phyloP scores from a whole-genome alignment of 2,329 filamentous ascomycete genomes.

The Diplocarpon mali region DNA sequence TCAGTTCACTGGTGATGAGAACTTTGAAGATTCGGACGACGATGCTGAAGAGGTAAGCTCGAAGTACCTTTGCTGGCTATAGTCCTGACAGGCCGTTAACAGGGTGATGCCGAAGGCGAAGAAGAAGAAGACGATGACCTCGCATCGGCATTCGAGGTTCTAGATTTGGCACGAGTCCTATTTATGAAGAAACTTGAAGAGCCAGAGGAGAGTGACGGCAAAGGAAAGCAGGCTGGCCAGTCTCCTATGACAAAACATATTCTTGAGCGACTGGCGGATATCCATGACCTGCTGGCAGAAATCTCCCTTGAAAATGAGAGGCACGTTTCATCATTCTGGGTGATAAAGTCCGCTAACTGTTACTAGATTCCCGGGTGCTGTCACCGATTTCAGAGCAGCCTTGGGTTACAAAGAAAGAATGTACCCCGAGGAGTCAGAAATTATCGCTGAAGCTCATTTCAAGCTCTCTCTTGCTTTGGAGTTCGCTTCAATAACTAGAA shows the following conservation, averaged over 20 bases:
- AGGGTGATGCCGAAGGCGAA: conserved; percentile 33
- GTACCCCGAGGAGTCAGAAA: conserved; percentile 68
- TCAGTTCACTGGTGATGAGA: conserved; percentile 88
- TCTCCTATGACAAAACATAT: conserved; percentile 42
- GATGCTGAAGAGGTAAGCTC: conserved; percentile 47
- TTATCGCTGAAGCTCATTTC: conserved; percentile 90
- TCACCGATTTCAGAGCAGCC: conserved; percentile 68
- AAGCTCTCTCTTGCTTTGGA: conserved; percentile 92
- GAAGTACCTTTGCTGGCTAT: conserved; percentile 36
- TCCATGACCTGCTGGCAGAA: conserved; percentile 86
- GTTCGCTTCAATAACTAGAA: conserved; percentile 69
- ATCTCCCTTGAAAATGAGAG: conserved; percentile 96
- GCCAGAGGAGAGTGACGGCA: conserved; percentile 33
- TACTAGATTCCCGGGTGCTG: conserved; percentile 66
- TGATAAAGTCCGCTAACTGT: conserved; percentile 9
- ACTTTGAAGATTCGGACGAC: conserved; percentile 78
- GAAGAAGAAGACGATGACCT: conserved; percentile 63
- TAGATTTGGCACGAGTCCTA: conserved; percentile 65
- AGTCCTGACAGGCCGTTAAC: conserved; percentile 30
- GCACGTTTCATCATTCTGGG: conserved; percentile 28
- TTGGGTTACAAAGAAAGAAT: conserved; percentile 70
- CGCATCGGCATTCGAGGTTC: conserved; percentile 70
- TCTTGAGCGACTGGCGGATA: conserved; percentile 83
- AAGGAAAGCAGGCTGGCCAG: conserved; percentile 34
- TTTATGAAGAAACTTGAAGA: conserved; percentile 46